Base-by-base conservation (phyloP, 805 yeast genomes). In the Candida sithepensis region DNA sequence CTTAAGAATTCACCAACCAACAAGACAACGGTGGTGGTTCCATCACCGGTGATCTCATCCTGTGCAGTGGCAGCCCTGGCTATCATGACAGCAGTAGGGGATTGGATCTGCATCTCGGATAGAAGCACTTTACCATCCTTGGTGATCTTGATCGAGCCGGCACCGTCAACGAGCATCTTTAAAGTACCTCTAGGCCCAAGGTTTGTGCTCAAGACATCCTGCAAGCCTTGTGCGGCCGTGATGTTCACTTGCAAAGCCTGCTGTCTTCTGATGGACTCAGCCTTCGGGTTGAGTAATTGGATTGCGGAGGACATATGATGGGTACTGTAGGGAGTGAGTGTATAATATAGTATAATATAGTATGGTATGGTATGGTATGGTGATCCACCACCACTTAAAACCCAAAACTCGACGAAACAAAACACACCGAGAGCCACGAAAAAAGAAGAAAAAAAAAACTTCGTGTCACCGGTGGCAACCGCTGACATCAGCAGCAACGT, bases 11-110 rank as follows among this genome's bases (percentile, higher is more conserved):
- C 97, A 47, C 99, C 99, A 39, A 94, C 99, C 46, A 91, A 77
- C 53, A 95, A 75, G 40, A 91, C 92, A 46, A 94, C 99, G 2
- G 97, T 86, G 5, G 98, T 92, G 46, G 99, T 94, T 54, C 99
- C 99, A 69, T 94, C 99, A 43, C 99, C 99, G n/a, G 98, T 88
- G 64, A 94, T 89, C 68, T 94, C 99, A 67, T 94, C 99, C 70
- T 94, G 99, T 0, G 99, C 97, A 41, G 96, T 82, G 43, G 99
- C 99, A 13, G 98, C 99, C 55, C 98, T 79, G 2, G 99, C 96
- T 70, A 86, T 86, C 87, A 86, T 81, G 32, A 86, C 87, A 0
- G 95, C 95, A 3, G 95, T 87, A 10, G 95, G 95, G 53, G 86
- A 83, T 65, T 87, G 94, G 68, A 92, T 92, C 71, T 94, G 99